phyloP scores from a whole-genome alignment of 139 green algal genomes.

The Coelastrella sp. region DNA sequence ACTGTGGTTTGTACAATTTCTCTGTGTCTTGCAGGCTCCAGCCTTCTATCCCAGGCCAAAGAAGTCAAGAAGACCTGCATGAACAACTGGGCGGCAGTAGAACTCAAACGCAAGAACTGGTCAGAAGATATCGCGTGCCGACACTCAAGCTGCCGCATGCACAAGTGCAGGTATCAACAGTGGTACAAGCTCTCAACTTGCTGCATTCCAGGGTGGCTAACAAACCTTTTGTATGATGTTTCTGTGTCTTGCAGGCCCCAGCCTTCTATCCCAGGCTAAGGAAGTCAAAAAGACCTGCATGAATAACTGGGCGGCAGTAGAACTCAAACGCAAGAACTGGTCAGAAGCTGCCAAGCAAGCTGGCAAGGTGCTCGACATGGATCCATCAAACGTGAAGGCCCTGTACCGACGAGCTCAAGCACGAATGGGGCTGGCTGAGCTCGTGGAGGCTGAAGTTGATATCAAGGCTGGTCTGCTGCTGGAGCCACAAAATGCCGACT shows the following conservation, averaged over 20 bases:
- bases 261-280: slow-evolving; percentile 44
- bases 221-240: no score
- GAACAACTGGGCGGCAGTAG: no score
- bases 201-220: no score
- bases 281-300: slow-evolving; percentile 81
- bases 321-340: slow-evolving; percentile 83
- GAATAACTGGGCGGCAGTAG: slow-evolving; percentile 90
- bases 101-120: no score
- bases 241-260: no score
- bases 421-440: slow-evolving; percentile 60
- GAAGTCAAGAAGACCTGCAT: no score
- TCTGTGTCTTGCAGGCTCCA: no score
- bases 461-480: slow-evolving; percentile 73
- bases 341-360: slow-evolving; percentile 70
- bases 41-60: no score
- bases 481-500: slow-evolving; percentile 72
- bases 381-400: slow-evolving; percentile 94
- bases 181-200: background rate
- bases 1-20: no score
- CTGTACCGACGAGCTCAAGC: slow-evolving; percentile 75
- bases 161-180: background rate
- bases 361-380: slow-evolving; percentile 87
- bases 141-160: no score
- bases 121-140: no score
- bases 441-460: slow-evolving; percentile 85